These are phyloP conservation scores for Crotalaria pallida DNA, from an alignment of 306 rosid genomes.

Conservation along the genomic window DNA sequence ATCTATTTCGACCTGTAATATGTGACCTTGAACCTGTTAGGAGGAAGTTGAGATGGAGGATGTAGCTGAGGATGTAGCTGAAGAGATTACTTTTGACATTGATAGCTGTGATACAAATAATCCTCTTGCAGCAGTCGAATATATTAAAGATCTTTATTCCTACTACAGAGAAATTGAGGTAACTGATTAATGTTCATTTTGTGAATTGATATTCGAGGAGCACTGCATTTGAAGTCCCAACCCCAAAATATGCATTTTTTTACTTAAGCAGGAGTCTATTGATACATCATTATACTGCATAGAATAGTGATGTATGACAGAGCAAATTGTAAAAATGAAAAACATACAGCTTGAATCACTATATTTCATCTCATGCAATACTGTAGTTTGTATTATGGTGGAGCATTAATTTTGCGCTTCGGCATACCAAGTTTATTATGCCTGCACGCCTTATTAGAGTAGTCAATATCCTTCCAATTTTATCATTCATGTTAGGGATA, in stretches of 20 bases:
- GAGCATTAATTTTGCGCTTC: not conserved
- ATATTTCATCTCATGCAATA: not conserved
- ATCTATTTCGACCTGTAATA: constrained; percentile 4
- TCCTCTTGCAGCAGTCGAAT: constrained; percentile 79
- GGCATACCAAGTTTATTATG: not conserved
- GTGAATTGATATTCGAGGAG: not conserved
- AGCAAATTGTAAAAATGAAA: not conserved
- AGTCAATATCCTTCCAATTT: not conserved
- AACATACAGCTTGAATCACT: not conserved
- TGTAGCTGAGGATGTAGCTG: constrained; percentile 61
- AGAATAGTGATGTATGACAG: not conserved
- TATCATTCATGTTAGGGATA: not conserved
- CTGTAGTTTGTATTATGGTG: not conserved
- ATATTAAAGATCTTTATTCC: constrained; percentile 65
- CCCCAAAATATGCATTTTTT: not conserved
- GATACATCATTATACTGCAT: not conserved
- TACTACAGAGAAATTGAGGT: constrained; percentile 80
- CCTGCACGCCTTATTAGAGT: not conserved
- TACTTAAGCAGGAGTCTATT: not conserved
- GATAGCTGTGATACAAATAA: constrained; percentile 55
- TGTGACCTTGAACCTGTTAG: constrained; percentile 20
- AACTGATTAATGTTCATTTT: not conserved
- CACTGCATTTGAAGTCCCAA: not conserved
- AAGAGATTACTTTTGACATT: constrained; percentile 66
- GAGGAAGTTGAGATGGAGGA: constrained; percentile 97